phyloP scores from a whole-genome alignment of 2,329 filamentous ascomycete genomes.

The Sporothrix curviconia region DNA sequence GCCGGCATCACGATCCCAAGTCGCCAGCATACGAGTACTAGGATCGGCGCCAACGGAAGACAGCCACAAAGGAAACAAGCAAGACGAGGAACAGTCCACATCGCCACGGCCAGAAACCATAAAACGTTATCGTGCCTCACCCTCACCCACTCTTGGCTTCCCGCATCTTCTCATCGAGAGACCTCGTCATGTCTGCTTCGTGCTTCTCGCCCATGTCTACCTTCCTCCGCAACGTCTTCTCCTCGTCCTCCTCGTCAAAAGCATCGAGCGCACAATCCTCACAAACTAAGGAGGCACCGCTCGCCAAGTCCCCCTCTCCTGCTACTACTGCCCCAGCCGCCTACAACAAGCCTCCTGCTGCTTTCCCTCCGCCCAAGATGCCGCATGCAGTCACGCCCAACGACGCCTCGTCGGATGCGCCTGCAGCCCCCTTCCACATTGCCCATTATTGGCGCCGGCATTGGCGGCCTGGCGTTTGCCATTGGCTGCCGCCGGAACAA shows the following conservation, averaged over 20 bases:
- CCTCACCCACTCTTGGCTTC: too few relatives aligned
- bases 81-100: background rate
- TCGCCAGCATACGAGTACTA: too few relatives aligned
- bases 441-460: conserved; percentile 37
- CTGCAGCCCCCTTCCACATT: conserved; percentile 27
- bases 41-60: background rate
- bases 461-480: conserved; percentile 32
- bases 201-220: background rate
- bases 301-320: background rate
- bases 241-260: background rate
- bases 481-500: conserved; percentile 27
- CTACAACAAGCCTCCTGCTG: background rate
- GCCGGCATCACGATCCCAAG: conserved; percentile 4
- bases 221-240: background rate
- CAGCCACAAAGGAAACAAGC: background rate
- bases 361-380: background rate
- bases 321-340: background rate
- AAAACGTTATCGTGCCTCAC: background rate
- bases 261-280: background rate
- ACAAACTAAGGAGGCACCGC: background rate
- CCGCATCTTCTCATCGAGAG: background rate
- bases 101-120: background rate
- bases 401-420: background rate
- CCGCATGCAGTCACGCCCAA: conserved; percentile 5
- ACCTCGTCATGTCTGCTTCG: background rate